phyloP scores from a whole-genome alignment of 352 stramenopile genomes.

The Aphanomyces cochlioides region DNA sequence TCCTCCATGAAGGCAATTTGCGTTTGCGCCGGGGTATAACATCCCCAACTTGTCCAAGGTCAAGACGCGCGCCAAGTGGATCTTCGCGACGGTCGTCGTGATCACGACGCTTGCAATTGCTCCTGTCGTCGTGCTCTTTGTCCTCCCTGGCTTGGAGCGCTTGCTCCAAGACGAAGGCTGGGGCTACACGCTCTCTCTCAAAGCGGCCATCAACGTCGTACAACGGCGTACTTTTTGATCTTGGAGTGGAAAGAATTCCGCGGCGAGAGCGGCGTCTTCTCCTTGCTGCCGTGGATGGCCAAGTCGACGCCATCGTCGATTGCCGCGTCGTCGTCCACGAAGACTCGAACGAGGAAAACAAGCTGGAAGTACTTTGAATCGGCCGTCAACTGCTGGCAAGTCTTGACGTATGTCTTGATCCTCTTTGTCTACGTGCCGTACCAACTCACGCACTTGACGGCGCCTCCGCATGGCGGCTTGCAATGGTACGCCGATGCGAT shows the following conservation, averaged over 20 bases:
- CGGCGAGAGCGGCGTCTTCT: conserved; percentile 7
- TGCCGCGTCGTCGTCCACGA: not conserved
- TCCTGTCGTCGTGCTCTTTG: not conserved
- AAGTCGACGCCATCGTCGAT: not conserved
- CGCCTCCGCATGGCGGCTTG: not conserved
- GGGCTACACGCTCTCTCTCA: not conserved
- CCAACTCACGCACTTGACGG: not conserved
- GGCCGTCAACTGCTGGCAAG: conserved; percentile 26
- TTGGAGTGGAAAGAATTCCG: conserved; percentile 28
- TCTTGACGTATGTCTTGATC: conserved; percentile 15
- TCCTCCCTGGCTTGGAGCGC: not conserved
- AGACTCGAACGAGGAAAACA: not conserved
- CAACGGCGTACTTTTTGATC: conserved; percentile 19
- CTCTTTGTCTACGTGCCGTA: conserved; percentile 24
- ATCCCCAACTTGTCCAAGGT: conserved; percentile 4
- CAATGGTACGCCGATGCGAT: not conserved
- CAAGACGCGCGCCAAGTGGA: conserved; percentile 24
- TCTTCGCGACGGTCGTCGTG: conserved; percentile 13
- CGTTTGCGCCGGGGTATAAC: not conserved
- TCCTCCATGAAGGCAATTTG: conserved; percentile 15
- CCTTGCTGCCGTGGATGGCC: not conserved
- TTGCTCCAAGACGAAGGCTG: not conserved
- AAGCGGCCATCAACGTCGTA: conserved; percentile 6
- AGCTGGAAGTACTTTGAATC: conserved; percentile 32
- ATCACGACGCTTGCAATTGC: not conserved